Percentiles rank a stretch among this genome's conserved stretches.
Conservation (phyloP, 2,329 filamentous ascomycete species). For the Exophiala sp. region DNA sequence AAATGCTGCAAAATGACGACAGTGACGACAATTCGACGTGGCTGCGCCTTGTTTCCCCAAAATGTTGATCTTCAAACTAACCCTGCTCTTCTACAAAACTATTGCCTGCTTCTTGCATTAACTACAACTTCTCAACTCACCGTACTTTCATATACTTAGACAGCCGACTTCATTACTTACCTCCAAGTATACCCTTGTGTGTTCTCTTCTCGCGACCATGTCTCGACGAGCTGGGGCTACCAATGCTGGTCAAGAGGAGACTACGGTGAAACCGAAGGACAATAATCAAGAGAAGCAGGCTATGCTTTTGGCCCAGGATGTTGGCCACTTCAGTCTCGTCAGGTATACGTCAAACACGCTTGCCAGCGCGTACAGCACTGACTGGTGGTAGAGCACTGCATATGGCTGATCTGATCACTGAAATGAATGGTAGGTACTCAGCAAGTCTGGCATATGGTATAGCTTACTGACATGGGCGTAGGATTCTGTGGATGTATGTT, state of each 20-base stretch:
- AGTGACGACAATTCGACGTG: constrained; percentile 5
- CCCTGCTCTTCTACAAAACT: not conserved
- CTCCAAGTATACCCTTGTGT: not conserved
- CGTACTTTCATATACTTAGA: not conserved
- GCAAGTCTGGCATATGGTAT: not conserved
- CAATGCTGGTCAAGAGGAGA: constrained; percentile 17
- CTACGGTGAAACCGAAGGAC: constrained; percentile 15
- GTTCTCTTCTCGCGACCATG: constrained; percentile 18
- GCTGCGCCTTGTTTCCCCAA: constrained; percentile 16
- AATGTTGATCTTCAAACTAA: constrained; percentile 6
- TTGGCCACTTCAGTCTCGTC: constrained; percentile 51
- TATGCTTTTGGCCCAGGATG: constrained; percentile 45
- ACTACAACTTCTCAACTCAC: not conserved
- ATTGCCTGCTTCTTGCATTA: not conserved
- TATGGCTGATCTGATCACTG: constrained; percentile 50
- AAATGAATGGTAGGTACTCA: constrained; percentile 43
- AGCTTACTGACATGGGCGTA: constrained; percentile 27
- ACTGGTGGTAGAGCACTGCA: constrained; percentile 41
- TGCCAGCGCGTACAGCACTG: not conserved
- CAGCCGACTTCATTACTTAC: not conserved
- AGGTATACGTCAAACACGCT: constrained; percentile 33
- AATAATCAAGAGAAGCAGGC: constrained; percentile 49
- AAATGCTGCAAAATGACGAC: constrained; percentile 16
- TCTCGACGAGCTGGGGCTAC: constrained; percentile 26
- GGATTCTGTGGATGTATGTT: constrained; percentile 49